phyloP scores from a whole-genome alignment of 2,329 filamentous ascomycete genomes.

The Pseudogymnoascus pannorum region DNA sequence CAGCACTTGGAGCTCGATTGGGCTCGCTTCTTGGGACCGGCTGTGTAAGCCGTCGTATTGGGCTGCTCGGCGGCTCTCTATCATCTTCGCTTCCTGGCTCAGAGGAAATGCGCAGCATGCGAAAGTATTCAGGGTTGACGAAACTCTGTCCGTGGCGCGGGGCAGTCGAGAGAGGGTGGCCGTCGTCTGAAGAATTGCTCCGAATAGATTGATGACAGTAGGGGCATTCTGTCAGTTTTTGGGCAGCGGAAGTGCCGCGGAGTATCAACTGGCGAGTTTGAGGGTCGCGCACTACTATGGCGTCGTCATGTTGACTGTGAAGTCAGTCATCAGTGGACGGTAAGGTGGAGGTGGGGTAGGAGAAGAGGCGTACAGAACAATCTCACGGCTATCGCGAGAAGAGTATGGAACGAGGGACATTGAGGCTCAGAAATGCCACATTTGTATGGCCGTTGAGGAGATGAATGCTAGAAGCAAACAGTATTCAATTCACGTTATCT shows the following conservation, averaged over 20 bases:
- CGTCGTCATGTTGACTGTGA: slow-evolving; percentile 78
- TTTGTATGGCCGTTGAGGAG: not conserved
- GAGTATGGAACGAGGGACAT: slow-evolving; percentile 73
- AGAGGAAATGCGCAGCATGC: slow-evolving; percentile 66
- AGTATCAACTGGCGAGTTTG: slow-evolving; percentile 79
- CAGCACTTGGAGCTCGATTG: slow-evolving; percentile 18
- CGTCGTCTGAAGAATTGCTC: slow-evolving; percentile 44
- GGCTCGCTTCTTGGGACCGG: slow-evolving; percentile 22
- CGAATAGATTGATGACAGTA: slow-evolving; percentile 29
- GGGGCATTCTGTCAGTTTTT: slow-evolving; percentile 66
- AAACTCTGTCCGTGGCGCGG: slow-evolving; percentile 52
- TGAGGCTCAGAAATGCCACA: not conserved
- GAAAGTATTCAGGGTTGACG: slow-evolving; percentile 89
- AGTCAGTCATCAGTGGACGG: not conserved
- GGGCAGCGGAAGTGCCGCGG: slow-evolving; percentile 47
- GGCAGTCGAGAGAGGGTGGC: slow-evolving; percentile 37
- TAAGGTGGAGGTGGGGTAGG: not conserved
- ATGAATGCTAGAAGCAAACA: slow-evolving; percentile 7
- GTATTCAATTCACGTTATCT: not conserved
- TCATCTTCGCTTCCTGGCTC: slow-evolving; percentile 39
- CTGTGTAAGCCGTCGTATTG: slow-evolving; percentile 41
- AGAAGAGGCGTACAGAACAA: slow-evolving; percentile 62
- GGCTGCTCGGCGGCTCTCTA: slow-evolving; percentile 39
- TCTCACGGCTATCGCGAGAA: slow-evolving; percentile 64
- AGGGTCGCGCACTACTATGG: slow-evolving; percentile 85